These are phyloP conservation scores for Otatea glauca DNA, from an alignment of 176 grass and related monocot genomes.

Conservation along the genomic window DNA sequence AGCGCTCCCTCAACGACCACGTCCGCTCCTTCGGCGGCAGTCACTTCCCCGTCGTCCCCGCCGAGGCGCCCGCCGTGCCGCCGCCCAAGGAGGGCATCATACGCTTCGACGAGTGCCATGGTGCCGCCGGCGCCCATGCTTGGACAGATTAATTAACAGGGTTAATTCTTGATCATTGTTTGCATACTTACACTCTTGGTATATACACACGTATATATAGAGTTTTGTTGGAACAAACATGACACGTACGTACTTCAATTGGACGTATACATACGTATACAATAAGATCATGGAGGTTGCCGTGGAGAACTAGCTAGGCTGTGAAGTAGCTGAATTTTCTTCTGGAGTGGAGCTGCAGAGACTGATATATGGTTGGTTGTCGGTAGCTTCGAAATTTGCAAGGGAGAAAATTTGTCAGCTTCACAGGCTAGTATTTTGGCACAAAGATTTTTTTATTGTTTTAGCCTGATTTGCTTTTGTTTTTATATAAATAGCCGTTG, in stretches of 20 bases:
- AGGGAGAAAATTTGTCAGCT: conserved; percentile 93
- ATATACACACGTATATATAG: not conserved
- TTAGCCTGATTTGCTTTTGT: too few species aligned
- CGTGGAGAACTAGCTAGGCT: conserved; percentile 40
- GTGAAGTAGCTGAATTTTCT: conserved; percentile 99
- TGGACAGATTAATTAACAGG: not conserved
- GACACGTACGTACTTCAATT: not conserved
- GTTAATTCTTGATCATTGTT: conserved; percentile 36
- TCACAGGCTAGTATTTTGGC: conserved; percentile 56
- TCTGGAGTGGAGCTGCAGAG: conserved; percentile 29
- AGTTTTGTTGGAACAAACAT: not conserved
- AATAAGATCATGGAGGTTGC: conserved; percentile 46
- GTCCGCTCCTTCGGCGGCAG: conserved; percentile 77
- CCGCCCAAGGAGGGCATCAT: conserved; percentile 54
- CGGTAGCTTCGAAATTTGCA: conserved; percentile 30
- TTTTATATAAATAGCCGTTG: too few species aligned
- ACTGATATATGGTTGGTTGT: not conserved
- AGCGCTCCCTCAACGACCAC: conserved; percentile 94
- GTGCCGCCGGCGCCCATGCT: conserved; percentile 12
- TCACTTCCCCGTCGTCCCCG: conserved; percentile 46
- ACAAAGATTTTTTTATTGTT: too few species aligned
- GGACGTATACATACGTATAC: not conserved
- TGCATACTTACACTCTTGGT: not conserved
- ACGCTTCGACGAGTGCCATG: conserved; percentile 55
- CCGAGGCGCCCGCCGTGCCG: not conserved